Evolutionary conservation across 345 rosid genomes (phyloP), one percentile per base, ranked within the genome.

Genomic region (Triadica sebifera): DNA sequence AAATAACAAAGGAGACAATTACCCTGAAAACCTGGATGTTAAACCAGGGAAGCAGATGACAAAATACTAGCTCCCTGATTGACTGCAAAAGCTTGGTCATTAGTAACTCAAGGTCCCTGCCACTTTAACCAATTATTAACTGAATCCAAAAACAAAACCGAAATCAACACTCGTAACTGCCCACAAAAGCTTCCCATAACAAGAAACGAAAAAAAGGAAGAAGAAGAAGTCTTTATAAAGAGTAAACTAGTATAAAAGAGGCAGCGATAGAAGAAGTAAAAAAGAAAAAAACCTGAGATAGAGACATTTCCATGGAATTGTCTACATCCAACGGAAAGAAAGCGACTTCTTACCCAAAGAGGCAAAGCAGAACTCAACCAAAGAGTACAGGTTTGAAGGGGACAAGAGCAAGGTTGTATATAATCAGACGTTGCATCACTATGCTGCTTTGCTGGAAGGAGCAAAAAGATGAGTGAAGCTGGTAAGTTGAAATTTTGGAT

Each of bases 381-480:
- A 83, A 84, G 74, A 75, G 51, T 10, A 69, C 75, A 75, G 66
- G 68, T 65, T 72, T 89, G 81, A 89, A 86, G 88, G 87, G 85
- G 77, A 86, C 87, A 72, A 85, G 85, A 77, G 83, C 91, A 29
- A 87, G 88, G 80, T 41, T 89, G 25, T 90, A 89, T 80, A 84
- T 90, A 74, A 81, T 92, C 7, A 81, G 86, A 50, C 86, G 85
- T 5, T 92, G 97, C 39, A 74, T 90, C 20, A 72, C 71, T 65
- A 89, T 89, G 91, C 90, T 86, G 81, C 84, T 89, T 65, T 90
- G 96, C 79, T 92, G 93, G 93, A 86, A 77, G 86, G 84, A 88
- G 76, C 72, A 84, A 73, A 81, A 87, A 73, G 89, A 84, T 65
- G 75, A 78, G 70, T 71, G 57, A 61, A 15, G 65, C 41, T 2